phyloP scores from a whole-genome alignment of 345 rosid species.

The Eucalyptus viminalis region DNA sequence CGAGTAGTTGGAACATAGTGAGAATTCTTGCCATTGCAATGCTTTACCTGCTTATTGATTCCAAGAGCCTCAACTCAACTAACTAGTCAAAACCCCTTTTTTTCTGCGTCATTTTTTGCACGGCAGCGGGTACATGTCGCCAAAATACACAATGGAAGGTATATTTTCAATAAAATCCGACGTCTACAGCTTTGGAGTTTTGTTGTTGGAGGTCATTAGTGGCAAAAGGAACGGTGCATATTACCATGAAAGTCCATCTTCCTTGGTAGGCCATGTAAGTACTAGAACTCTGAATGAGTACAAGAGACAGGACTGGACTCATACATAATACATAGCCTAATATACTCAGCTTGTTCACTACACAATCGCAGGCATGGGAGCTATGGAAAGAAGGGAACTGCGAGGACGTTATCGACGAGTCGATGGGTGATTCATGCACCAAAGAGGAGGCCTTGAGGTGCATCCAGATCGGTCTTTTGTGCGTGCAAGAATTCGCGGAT shows the following conservation, averaged over 20 bases:
- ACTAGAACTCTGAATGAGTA: neutral
- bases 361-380: slow-evolving; percentile 35
- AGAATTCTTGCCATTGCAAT: neutral
- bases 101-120: neutral
- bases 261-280: slow-evolving; percentile 52
- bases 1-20: slow-evolving; percentile 72
- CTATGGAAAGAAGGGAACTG: slow-evolving; percentile 25
- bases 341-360: neutral
- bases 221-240: slow-evolving; percentile 22
- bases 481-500: slow-evolving; percentile 45
- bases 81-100: neutral
- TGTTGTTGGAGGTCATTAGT: slow-evolving; percentile 45
- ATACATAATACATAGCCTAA: neutral
- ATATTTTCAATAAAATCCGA: slow-evolving; percentile 56
- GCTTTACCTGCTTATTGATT: neutral
- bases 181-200: slow-evolving; percentile 54
- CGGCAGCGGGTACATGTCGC: slow-evolving; percentile 69
- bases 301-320: neutral
- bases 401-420: slow-evolving; percentile 12
- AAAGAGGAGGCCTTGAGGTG: slow-evolving; percentile 23
- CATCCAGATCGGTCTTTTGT: slow-evolving; percentile 47
- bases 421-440: slow-evolving; percentile 4
- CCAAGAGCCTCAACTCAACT: neutral
- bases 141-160: slow-evolving; percentile 61
- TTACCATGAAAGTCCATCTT: neutral